Evolutionary conservation across 352 stramenopile species (phyloP).

Genomic region (Globisporangium canariense): DNA sequence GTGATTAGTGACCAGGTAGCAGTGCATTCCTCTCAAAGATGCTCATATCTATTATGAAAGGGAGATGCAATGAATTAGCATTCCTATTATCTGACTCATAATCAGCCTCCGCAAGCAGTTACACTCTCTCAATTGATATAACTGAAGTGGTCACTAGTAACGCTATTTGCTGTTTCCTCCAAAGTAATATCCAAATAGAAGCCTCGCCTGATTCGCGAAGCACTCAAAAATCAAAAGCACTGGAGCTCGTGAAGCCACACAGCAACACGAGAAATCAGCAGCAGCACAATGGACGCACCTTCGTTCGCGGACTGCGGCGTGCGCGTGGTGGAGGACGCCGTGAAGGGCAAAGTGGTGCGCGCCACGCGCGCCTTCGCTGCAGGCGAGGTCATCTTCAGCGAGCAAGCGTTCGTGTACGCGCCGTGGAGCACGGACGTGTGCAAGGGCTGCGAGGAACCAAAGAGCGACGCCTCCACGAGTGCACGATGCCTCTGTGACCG

Average conservation of each 20-base stretch:
- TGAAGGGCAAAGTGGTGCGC: constrained; percentile 64
- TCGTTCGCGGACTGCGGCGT: constrained; percentile 53
- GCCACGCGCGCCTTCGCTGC: constrained; percentile 47
- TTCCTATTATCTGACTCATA: too few relatives aligned
- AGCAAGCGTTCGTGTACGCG: constrained; percentile 70
- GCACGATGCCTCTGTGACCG: constrained; percentile 32
- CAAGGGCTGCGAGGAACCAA: constrained; percentile 44
- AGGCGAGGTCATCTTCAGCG: constrained; percentile 72
- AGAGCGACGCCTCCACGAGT: constrained; percentile 17
- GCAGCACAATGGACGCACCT: constrained; percentile 21
- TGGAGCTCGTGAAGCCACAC: constrained; percentile 8
- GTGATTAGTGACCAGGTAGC: too few relatives aligned
- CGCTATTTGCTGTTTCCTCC: too few relatives aligned
- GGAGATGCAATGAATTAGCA: too few relatives aligned
- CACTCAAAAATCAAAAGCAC: constrained; percentile 5
- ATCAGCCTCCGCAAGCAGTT: too few relatives aligned
- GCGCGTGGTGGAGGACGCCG: constrained; percentile 39
- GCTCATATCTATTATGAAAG: too few relatives aligned
- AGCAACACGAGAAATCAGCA: background rate
- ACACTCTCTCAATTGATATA: too few relatives aligned
- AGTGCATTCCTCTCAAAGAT: too few relatives aligned
- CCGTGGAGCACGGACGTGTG: constrained; percentile 68
- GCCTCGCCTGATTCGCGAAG: background rate
- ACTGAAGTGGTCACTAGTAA: too few relatives aligned
- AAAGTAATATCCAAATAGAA: constrained; percentile 5